Base-by-base conservation (phyloP, 1,139 yeast genomes). In the Debaryomyces coudertii region DNA sequence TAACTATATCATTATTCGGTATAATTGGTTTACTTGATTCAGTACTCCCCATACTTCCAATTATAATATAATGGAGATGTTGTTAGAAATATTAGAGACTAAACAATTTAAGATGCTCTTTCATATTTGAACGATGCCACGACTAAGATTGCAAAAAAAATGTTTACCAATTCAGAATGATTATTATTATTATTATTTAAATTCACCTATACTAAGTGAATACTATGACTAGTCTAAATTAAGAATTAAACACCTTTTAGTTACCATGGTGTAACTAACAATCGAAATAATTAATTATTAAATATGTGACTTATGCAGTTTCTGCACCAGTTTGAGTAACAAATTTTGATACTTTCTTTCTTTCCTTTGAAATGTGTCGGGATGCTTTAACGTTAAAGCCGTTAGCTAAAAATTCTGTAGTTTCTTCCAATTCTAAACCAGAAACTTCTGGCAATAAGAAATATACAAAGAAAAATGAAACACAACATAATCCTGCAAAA, bases 371-470 rank as follows among this genome's bases (percentile, higher is more conserved):
- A 55, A 88, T 66, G 46, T 69, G 69, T 46, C 82, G 69, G 1
- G 96, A 88, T 46, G 82, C 84, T 57, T 80, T 83, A 52, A 92
- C 87, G 58, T 88, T 87, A 73, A 90, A 92, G 0, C 98, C 98
- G 51, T 83, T 85, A 38, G 85, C 73, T 54, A 93, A 77, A 40
- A 92, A 76, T 46, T 79, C 77, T 55, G 92, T 95, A 37, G 96
- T 90, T 67, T 92, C 97, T 65, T 92, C 98, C 55, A 93, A 76
- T 57, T 89, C 92, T 63, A 93, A 77, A 38, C 95, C 95, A 3
- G 96, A 83, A 40, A 95, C 81, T 69, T 93, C 99, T 23, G 99
- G 99, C 61, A 90, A 87, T 59, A 89, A 83, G 77, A 90, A 85
- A 69, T 72, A 86, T 37, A 88, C 85, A 61, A 89, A 83, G 5